Percentiles rank a stretch among this genome's conserved stretches.
Evolutionary conservation across 2,329 filamentous ascomycete species (phyloP).

Genomic region (Onygenales sp.): DNA sequence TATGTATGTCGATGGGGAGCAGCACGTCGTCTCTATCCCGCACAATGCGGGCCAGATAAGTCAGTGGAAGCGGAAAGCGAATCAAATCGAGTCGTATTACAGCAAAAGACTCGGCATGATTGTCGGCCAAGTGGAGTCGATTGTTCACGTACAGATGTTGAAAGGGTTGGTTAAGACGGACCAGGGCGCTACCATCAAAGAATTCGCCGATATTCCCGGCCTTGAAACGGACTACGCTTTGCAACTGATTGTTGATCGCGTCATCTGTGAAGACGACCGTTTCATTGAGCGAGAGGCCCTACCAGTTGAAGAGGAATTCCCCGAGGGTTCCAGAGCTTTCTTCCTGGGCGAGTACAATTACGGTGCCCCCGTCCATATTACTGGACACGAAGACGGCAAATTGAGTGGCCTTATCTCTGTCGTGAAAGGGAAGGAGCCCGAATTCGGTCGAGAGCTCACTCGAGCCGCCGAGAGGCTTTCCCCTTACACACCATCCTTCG

Average conservation of each 20-base stretch:
- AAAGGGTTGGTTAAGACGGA: constrained; percentile 86
- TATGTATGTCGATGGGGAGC: constrained; percentile 55
- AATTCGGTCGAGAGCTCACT: constrained; percentile 72
- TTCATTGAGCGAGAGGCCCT: constrained; percentile 86
- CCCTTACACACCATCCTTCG: constrained; percentile 76
- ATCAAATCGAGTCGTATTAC: constrained; percentile 75
- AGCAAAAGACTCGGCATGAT: constrained; percentile 84
- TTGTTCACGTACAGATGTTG: constrained; percentile 88
- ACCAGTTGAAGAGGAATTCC: constrained; percentile 86
- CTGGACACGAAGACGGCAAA: constrained; percentile 63
- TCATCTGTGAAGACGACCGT: constrained; percentile 81
- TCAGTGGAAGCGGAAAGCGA: constrained; percentile 75
- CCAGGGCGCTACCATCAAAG: constrained; percentile 81
- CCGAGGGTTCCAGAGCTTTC: constrained; percentile 71
- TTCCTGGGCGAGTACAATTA: constrained; percentile 92
- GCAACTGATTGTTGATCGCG: constrained; percentile 81
- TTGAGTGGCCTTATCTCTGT: constrained; percentile 70
- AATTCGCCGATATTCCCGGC: constrained; percentile 78
- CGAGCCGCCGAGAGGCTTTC: constrained; percentile 57
- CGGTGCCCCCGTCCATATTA: constrained; percentile 77
- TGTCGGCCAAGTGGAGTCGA: constrained; percentile 75
- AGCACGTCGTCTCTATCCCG: constrained; percentile 56
- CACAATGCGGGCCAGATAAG: constrained; percentile 69
- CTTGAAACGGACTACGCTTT: constrained; percentile 85
- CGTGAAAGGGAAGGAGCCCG: constrained; percentile 61